A percentile compares a stretch with the other conserved stretches of the same genome.
Evolutionary conservation across 2,329 filamentous ascomycete genomes (phyloP).

Genomic region (Arachnomyces sp.): DNA sequence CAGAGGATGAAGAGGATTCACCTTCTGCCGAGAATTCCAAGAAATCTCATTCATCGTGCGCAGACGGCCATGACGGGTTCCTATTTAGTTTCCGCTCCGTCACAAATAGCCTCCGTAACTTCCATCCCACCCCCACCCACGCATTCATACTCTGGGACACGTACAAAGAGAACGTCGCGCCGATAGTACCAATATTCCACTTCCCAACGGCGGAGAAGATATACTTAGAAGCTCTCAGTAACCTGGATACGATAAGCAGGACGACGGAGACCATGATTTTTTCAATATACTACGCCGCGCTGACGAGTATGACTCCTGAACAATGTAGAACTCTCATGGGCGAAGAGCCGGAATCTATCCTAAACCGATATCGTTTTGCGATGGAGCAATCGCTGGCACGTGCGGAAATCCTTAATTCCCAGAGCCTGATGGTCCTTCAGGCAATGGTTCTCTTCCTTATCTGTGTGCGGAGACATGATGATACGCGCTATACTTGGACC

Average conservation of each 20-base stretch:
- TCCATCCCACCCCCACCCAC: slow-evolving; percentile 48
- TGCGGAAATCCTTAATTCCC: slow-evolving; percentile 54
- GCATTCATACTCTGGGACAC: slow-evolving; percentile 48
- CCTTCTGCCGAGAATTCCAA: slow-evolving; percentile 38
- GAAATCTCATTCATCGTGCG: slow-evolving; percentile 25
- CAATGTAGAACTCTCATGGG: slow-evolving; percentile 40
- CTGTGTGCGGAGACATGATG: slow-evolving; percentile 33
- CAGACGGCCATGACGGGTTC: slow-evolving; percentile 48
- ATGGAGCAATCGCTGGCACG: slow-evolving; percentile 56
- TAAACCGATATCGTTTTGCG: slow-evolving; percentile 53
- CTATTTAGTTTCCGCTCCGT: slow-evolving; percentile 53
- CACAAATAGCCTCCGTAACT: slow-evolving; percentile 45
- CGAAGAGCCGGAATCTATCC: slow-evolving; percentile 41
- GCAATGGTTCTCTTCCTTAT: slow-evolving; percentile 56
- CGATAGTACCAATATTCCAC: slow-evolving; percentile 53
- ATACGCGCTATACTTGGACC: slow-evolving; percentile 36
- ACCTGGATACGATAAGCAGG: slow-evolving; percentile 44
- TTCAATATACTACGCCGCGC: slow-evolving; percentile 52
- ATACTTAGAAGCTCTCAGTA: slow-evolving; percentile 42
- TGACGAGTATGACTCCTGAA: slow-evolving; percentile 35
- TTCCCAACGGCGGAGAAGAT: slow-evolving; percentile 45
- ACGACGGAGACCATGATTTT: slow-evolving; percentile 52
- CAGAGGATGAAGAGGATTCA: slow-evolving; percentile 45
- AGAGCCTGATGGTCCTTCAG: slow-evolving; percentile 55
- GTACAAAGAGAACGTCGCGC: slow-evolving; percentile 55